Evolutionary conservation across 2,329 filamentous ascomycete genomes (phyloP).

Genomic region (Moelleriella libera): DNA sequence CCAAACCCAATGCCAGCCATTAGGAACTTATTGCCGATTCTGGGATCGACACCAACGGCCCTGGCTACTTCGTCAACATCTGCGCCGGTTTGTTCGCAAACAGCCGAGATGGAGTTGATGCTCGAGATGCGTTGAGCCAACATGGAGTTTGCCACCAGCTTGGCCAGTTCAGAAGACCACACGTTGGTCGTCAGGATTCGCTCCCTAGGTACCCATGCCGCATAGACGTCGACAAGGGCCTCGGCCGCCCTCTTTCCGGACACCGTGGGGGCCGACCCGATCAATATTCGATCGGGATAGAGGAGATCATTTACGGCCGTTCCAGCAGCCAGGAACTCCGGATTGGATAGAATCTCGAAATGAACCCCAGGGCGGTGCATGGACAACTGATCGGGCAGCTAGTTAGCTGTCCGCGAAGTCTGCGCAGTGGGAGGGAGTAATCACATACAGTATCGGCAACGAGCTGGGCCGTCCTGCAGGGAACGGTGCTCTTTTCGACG

Average conservation of each 20-base stretch:
- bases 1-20: conserved; percentile 67
- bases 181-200: conserved; percentile 60
- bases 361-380: conserved; percentile 46
- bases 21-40: conserved; percentile 61
- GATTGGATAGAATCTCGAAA: conserved; percentile 70
- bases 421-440: too few species aligned
- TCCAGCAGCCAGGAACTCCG: conserved; percentile 68
- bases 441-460: conserved; percentile 49
- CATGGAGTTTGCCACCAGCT: conserved; percentile 69
- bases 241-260: conserved; percentile 48
- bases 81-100: conserved; percentile 64
- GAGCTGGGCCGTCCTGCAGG: conserved; percentile 57
- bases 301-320: conserved; percentile 61
- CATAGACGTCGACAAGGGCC: conserved; percentile 51
- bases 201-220: conserved; percentile 51
- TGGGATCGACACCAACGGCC: conserved; percentile 53
- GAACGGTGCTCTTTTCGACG: conserved; percentile 72
- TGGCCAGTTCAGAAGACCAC: conserved; percentile 67
- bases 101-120: conserved; percentile 69
- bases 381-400: conserved; percentile 26
- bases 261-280: conserved; percentile 51
- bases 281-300: conserved; percentile 58
- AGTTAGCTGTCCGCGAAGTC: not conserved
- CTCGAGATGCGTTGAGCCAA: conserved; percentile 68
- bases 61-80: conserved; percentile 59